Base-by-base conservation (phyloP, 164 flowering plant species). In the Nymphaea colorata region DNA sequence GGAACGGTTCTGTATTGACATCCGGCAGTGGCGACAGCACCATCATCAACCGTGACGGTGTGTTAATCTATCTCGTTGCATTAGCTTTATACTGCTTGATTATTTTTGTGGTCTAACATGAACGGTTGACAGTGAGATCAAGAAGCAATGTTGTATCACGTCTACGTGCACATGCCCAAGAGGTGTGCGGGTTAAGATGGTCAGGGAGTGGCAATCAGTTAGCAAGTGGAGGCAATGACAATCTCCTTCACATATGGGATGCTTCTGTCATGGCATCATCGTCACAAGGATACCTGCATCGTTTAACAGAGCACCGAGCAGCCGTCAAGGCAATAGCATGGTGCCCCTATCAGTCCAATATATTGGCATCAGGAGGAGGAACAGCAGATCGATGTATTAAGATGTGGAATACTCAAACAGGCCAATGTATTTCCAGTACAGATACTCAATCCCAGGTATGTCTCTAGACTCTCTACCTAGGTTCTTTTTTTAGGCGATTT, bases 311-410 rank as follows among this genome's bases (percentile, higher is more conserved):
- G 5, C 90, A 84, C 72, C 15, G 47, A 4, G 84, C 83, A 36
- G 84, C 87, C 41, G 84, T 85, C n/a, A 83, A 82, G 76, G 85
- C 87, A 59, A 82, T 84, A 12, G 86, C 86, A 5, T 84, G 90
- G 90, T 81, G 87, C 61, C 89, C 86, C 2, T 69, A 83, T 69
- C 76, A 82, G 65, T 64, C 59, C 45, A 62, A 78, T 43, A 72
- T 81, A 42, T 79, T 83, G 44, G 89, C 87, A 64, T 79, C 85
- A 18, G 87, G 86, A 18, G 83, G 89, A 53, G 87, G 84, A 66
- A 64, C 73, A n/a, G 5, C 51, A 0, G 87, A 83, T 72, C 79
- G 85, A 64, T 75, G 78, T 62, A 77, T 85, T 47, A 85, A 78
- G 77, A 64, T 85, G 53, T 85, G 85, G 86, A 78, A 82, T 45